Conservation (phyloP, 805 yeast genomes). For the Candida germanica region DNA sequence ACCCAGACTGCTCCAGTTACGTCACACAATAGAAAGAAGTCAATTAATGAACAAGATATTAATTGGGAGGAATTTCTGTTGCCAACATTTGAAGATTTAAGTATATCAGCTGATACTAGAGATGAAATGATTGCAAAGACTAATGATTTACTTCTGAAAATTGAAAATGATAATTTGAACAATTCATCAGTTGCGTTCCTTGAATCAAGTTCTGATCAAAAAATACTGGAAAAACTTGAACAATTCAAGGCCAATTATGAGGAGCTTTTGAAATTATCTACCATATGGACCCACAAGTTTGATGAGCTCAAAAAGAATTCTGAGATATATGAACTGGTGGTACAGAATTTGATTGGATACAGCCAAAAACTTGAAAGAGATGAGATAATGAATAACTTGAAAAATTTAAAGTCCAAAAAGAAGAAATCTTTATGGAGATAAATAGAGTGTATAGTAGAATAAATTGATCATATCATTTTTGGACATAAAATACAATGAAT, state of each 20-base stretch:
- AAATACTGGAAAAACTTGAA: conserved; percentile 35
- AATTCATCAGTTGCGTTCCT: conserved; percentile 28
- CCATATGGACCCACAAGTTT: conserved; percentile 53
- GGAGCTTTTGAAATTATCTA: conserved; percentile 24
- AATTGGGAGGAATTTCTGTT: conserved; percentile 33
- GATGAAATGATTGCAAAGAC: conserved; percentile 24
- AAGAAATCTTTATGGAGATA: conserved; percentile 16
- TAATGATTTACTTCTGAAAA: conserved; percentile 21
- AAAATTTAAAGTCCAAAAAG: conserved; percentile 20
- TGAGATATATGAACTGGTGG: conserved; percentile 77
- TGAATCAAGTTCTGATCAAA: conserved; percentile 16
- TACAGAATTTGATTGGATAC: conserved; percentile 86
- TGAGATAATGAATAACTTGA: conserved; percentile 34
- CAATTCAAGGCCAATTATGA: conserved; percentile 26
- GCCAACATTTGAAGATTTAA: conserved; percentile 33
- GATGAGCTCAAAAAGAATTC: conserved; percentile 58
- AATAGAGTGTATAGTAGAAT: too few relatives aligned
- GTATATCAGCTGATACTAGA: conserved; percentile 27
- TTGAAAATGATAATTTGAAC: conserved; percentile 34
- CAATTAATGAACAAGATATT: conserved; percentile 28
- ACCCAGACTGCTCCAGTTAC: not conserved
- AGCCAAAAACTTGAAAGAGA: conserved; percentile 73
- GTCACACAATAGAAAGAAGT: conserved; percentile 15
- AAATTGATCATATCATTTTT: not conserved
- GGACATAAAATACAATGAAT: not conserved